A percentile compares a stretch with the other conserved stretches of the same genome.
Evolutionary conservation across 148 eudicot species (phyloP).

Genomic region (Diospyros kaki): DNA sequence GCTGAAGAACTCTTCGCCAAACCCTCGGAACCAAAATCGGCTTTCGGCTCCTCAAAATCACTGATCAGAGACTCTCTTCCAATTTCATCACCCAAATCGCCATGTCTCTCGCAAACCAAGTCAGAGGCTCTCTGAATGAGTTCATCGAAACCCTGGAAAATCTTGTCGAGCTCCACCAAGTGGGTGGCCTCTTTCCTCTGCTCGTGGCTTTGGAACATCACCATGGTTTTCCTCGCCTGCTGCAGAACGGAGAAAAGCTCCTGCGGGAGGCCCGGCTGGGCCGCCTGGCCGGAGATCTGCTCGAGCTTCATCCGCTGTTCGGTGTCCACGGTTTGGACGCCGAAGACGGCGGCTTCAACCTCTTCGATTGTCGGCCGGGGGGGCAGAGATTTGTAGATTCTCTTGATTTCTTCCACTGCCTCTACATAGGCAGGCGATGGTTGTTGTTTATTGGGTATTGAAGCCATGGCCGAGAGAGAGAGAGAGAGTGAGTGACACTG

Average conservation of each 20-base stretch:
- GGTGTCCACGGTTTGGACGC: constrained; percentile 25
- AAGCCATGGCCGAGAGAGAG: constrained; percentile 22
- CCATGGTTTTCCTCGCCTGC: constrained; percentile 29
- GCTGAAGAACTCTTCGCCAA: constrained; percentile 23
- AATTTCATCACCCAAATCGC: constrained; percentile 21
- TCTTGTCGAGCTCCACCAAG: constrained; percentile 32
- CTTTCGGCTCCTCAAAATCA: constrained; percentile 24
- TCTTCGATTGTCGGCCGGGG: constrained; percentile 53
- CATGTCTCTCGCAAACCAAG: constrained; percentile 27
- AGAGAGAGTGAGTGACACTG: neutral
- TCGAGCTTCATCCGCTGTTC: constrained; percentile 25
- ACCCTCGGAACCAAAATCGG: constrained; percentile 16
- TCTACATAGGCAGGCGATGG: constrained; percentile 24
- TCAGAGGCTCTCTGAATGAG: constrained; percentile 38
- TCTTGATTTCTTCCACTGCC: constrained; percentile 38
- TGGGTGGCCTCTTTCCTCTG: constrained; percentile 37
- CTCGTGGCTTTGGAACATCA: constrained; percentile 27
- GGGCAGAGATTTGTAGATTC: constrained; percentile 44
- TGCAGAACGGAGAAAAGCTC: constrained; percentile 40
- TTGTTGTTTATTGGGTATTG: constrained; percentile 7
- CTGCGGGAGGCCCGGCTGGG: constrained; percentile 27
- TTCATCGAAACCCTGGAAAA: constrained; percentile 34
- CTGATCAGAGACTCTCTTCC: constrained; percentile 15
- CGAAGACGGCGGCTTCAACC: constrained; percentile 43
- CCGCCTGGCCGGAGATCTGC: constrained; percentile 26